Conservation (phyloP, 1,284 basidiomycete species). For the Peniophora sp. region DNA sequence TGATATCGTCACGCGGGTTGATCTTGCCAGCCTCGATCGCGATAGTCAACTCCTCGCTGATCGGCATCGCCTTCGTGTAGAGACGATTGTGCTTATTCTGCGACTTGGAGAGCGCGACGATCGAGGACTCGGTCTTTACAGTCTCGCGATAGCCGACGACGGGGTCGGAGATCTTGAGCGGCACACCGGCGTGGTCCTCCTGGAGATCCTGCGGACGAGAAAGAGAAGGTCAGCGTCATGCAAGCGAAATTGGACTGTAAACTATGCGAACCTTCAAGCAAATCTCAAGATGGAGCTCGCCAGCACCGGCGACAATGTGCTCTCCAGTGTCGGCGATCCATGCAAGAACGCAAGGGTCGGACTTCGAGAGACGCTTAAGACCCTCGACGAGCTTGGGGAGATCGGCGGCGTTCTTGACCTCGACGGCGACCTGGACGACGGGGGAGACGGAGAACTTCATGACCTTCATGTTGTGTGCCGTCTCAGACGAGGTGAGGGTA, state of each 20-base stretch:
- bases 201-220: constrained; percentile 74
- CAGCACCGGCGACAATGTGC: constrained; percentile 99
- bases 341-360: constrained; percentile 98
- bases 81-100: constrained; percentile 99
- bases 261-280: constrained; percentile 94
- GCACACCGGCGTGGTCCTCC: constrained; percentile 99
- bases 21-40: constrained; percentile 90
- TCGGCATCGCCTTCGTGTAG: constrained; percentile 87
- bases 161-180: constrained; percentile 98
- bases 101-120: constrained; percentile 96
- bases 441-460: constrained; percentile 99
- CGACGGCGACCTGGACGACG: constrained; percentile 98
- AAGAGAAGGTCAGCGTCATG: constrained; percentile 1
- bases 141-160: constrained; percentile 99
- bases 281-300: constrained; percentile 99
- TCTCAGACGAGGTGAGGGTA: constrained; percentile 96
- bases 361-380: constrained; percentile 99
- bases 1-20: constrained; percentile 95
- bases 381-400: constrained; percentile 99
- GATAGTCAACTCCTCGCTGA: constrained; percentile 90
- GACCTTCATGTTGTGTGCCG: constrained; percentile 99
- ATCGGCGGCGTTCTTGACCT: constrained; percentile 99
- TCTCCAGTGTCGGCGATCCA: constrained; percentile 93
- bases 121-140: constrained; percentile 92
- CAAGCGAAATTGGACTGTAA: no score